A percentile compares a stretch with the other conserved stretches of the same genome.
Conservation (phyloP, 2,329 filamentous ascomycete species). For the Seiridium unicorne region DNA sequence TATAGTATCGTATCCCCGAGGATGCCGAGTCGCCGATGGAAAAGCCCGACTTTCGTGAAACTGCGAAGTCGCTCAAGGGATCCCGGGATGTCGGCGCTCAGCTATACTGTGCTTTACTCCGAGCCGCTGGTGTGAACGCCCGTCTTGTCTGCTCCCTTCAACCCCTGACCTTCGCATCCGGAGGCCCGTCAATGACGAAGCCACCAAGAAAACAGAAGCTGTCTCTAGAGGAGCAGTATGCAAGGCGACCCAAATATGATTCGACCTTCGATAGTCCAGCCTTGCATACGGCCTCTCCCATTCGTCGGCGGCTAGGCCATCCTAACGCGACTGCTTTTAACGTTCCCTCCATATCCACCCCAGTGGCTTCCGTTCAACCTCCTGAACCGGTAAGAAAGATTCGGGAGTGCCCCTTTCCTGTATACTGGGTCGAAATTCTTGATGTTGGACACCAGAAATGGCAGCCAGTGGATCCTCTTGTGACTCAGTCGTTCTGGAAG, state of each 20-base stretch:
- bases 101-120: slow-evolving; percentile 83
- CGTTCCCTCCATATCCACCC: slow-evolving; percentile 40
- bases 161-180: slow-evolving; percentile 66
- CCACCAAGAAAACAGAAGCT: slow-evolving; percentile 29
- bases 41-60: slow-evolving; percentile 68
- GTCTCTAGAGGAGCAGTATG: slow-evolving; percentile 32
- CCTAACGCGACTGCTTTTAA: slow-evolving; percentile 53
- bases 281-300: slow-evolving; percentile 14
- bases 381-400: slow-evolving; percentile 42
- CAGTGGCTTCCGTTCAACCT: slow-evolving; percentile 26
- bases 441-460: slow-evolving; percentile 86
- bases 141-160: slow-evolving; percentile 91
- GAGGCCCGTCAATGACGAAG: slow-evolving; percentile 47
- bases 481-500: slow-evolving; percentile 74
- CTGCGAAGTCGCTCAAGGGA: slow-evolving; percentile 69
- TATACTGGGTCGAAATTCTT: slow-evolving; percentile 94
- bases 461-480: slow-evolving; percentile 83
- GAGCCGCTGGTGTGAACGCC: slow-evolving; percentile 76
- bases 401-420: slow-evolving; percentile 72
- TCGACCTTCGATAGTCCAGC: slow-evolving; percentile 24
- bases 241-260: slow-evolving; percentile 40
- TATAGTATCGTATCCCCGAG: slow-evolving; percentile 53
- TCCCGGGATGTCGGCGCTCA: slow-evolving; percentile 90
- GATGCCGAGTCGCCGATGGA: slow-evolving; percentile 69
- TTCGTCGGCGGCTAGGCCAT: slow-evolving; percentile 51